Percentiles rank a stretch among this genome's conserved stretches.
phyloP scores from a whole-genome alignment of 2,329 filamentous ascomycete genomes.

The Nigrograna mackinnonii region DNA sequence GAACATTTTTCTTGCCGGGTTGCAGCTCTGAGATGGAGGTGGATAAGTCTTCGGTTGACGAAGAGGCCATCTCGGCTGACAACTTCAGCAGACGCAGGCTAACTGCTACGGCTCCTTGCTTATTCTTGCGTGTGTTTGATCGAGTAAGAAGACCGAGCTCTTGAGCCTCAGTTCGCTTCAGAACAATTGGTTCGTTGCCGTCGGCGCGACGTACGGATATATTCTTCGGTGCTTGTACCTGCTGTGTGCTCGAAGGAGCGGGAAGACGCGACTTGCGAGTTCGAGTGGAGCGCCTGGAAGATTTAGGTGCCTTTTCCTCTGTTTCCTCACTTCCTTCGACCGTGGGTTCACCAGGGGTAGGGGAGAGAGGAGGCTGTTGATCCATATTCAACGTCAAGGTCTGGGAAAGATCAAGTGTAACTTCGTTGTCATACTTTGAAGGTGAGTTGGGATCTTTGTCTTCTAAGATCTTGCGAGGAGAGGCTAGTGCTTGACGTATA shows the following conservation, averaged over 20 bases:
- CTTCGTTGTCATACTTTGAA: slow-evolving; percentile 39
- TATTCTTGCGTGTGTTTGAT: slow-evolving; percentile 56
- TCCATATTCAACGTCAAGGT: slow-evolving; percentile 26
- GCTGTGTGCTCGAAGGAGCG: slow-evolving; percentile 18
- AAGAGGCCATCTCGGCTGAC: slow-evolving; percentile 24
- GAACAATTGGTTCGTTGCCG: slow-evolving; percentile 45
- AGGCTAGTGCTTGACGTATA: slow-evolving; percentile 50
- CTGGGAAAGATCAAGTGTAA: slow-evolving; percentile 33
- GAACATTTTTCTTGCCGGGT: slow-evolving; percentile 39
- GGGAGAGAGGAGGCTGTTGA: slow-evolving; percentile 17
- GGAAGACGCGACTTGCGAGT: slow-evolving; percentile 39
- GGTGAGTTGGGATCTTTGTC: slow-evolving; percentile 54
- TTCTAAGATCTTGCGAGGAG: slow-evolving; percentile 47
- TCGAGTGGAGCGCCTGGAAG: slow-evolving; percentile 36
- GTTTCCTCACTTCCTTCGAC: slow-evolving; percentile 9
- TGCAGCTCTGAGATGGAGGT: slow-evolving; percentile 16
- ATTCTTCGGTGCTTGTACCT: slow-evolving; percentile 37
- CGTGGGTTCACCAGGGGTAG: slow-evolving; percentile 13
- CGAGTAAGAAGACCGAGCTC: slow-evolving; percentile 49
- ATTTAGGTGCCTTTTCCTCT: slow-evolving; percentile 16
- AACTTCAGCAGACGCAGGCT: slow-evolving; percentile 48
- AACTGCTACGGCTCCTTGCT: slow-evolving; percentile 49
- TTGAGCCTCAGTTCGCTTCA: slow-evolving; percentile 54
- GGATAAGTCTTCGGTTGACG: slow-evolving; percentile 9
- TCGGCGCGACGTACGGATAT: slow-evolving; percentile 50